Evolutionary conservation across 176 grass and related monocot genomes (phyloP), one percentile per base, ranked within the genome.

Genomic region (Cenchrus fungigraminus): DNA sequence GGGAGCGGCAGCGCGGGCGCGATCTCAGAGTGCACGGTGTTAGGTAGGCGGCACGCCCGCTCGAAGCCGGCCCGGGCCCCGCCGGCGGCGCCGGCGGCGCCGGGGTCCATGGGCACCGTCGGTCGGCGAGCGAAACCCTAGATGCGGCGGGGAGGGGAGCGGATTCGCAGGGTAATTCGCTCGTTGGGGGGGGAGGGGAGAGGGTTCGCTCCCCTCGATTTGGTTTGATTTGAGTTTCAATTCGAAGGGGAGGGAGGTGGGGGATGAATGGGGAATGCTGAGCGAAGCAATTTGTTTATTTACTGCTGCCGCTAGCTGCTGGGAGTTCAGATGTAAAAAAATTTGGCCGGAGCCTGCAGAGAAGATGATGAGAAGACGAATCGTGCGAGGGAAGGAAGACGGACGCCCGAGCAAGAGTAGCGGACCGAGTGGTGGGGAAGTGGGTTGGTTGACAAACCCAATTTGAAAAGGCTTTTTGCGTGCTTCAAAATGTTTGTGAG

Each of bases 11-110:
- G 90, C 76, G 91, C 74, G 9, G 86, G 77, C 40, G 94, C 94
- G 84, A 94, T 79, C 79, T 99, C 97, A 17, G 94, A 86, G 82
- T 96, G 93, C 54, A 90, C 82, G 61, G 91, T 99, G 88, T 99
- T 99, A 12, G 91, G 86, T 5, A 99, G 82, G 32, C 97, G 85
- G 87, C 94, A 99, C 16, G 94, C 94, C 70, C 85, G 91, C 86
- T 99, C 82, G 86, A 93, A 91, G 84, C 87, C 84, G 83, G 73
- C 73, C 77, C 87, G n/a, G 12, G 8, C 50, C 15, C 43, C 8
- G 17, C 28, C 73, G 28, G 49, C 34, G 37, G 22, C 22, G 22
- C 22, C 22, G 22, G 31, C 31, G 31, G 25, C 49, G 69, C 22
- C 78, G 71, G 77, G 70, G 87, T 85, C 87, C 87, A 74, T 84